phyloP scores from a whole-genome alignment of 108 stramenopile genomes.

The Skeletonema marinoi region DNA sequence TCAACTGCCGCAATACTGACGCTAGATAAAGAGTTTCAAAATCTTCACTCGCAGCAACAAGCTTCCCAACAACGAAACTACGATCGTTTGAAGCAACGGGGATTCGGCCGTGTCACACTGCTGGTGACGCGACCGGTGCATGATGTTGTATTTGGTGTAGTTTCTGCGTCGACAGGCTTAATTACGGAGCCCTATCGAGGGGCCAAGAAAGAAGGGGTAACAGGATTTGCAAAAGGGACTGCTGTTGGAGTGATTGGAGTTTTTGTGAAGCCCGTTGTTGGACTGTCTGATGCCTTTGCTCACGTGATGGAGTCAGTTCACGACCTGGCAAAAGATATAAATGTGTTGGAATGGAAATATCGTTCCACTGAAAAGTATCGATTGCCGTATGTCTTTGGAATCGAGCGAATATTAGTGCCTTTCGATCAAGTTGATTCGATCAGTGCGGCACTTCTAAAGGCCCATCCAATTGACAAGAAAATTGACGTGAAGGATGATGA shows the following conservation, averaged over 20 bases:
- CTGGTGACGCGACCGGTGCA: slow-evolving; percentile 70
- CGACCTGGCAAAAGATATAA: slow-evolving; percentile 81
- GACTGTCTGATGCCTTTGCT: slow-evolving; percentile 79
- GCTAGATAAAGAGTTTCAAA: slow-evolving; percentile 75
- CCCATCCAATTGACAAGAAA: slow-evolving; percentile 58
- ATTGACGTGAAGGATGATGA: slow-evolving; percentile 10
- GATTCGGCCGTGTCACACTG: slow-evolving; percentile 52
- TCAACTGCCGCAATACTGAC: slow-evolving; percentile 68
- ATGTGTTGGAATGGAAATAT: slow-evolving; percentile 73
- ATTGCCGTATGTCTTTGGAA: slow-evolving; percentile 78
- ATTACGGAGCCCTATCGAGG: slow-evolving; percentile 76
- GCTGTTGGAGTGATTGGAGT: slow-evolving; percentile 72
- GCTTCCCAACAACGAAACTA: slow-evolving; percentile 65
- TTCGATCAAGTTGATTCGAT: slow-evolving; percentile 60
- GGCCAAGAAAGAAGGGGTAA: slow-evolving; percentile 51
- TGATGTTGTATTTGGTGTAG: slow-evolving; percentile 77
- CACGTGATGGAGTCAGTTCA: slow-evolving; percentile 76
- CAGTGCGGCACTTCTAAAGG: slow-evolving; percentile 58
- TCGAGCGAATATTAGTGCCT: slow-evolving; percentile 63
- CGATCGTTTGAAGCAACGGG: slow-evolving; percentile 70
- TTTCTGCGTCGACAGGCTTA: slow-evolving; percentile 71
- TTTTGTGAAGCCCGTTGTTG: slow-evolving; percentile 81
- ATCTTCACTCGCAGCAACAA: slow-evolving; percentile 74
- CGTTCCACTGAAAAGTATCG: slow-evolving; percentile 67
- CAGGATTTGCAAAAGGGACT: slow-evolving; percentile 67